Evolutionary conservation across 78 protist species (phyloP).

Genomic region (Dictyostelium purpureum): DNA sequence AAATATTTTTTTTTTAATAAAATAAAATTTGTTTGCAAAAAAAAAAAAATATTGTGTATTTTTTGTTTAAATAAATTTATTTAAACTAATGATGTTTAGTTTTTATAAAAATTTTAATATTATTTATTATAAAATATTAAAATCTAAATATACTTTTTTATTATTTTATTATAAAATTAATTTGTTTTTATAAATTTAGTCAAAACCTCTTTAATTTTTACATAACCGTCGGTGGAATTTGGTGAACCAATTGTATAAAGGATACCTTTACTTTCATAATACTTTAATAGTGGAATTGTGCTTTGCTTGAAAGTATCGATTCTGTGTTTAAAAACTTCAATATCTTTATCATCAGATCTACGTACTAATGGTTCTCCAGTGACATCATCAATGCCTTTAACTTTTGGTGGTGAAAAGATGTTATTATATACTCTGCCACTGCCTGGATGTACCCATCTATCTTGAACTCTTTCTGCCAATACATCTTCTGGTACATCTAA

Average conservation of each 20-base stretch:
- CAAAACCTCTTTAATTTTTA: constrained; percentile 28
- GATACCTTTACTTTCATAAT: constrained; percentile 21
- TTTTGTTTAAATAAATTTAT: neutral
- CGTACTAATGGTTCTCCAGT: constrained; percentile 96
- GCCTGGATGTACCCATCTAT: constrained; percentile 79
- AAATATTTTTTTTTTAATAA: too few species aligned
- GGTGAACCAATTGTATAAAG: constrained; percentile 51
- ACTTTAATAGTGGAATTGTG: constrained; percentile 61
- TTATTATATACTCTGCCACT: constrained; percentile 94
- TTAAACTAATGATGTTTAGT: neutral
- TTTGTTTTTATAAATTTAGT: neutral
- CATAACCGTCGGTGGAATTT: constrained; percentile 70
- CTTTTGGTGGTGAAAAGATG: constrained; percentile 92
- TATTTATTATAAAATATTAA: neutral
- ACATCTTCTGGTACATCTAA: constrained; percentile 75
- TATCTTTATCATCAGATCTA: constrained; percentile 95
- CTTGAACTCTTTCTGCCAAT: constrained; percentile 64
- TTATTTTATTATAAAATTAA: neutral
- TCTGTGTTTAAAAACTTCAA: constrained; percentile 33
- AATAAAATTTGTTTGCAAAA: too few species aligned
- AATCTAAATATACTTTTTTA: neutral
- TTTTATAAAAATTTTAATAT: neutral
- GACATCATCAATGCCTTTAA: constrained; percentile 85
- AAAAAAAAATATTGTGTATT: neutral
- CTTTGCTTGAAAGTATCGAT: constrained; percentile 47